Evolutionary conservation across 768 basidiomycete species (phyloP), one percentile per base, ranked within the genome.

Genomic region (Thelephora ganbajun): DNA sequence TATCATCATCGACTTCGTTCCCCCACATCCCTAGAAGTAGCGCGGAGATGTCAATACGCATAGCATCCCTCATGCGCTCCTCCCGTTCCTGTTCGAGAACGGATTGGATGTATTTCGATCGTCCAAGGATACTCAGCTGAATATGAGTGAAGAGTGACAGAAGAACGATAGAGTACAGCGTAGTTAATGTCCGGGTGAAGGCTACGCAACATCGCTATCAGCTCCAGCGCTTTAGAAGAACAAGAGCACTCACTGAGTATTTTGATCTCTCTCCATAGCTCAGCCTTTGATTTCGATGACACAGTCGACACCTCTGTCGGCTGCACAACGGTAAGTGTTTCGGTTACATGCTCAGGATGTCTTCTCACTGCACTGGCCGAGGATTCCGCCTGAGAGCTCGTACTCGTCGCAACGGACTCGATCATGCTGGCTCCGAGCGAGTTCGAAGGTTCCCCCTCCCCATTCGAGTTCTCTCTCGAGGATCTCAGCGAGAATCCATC

Each of bases 261-360:
- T 61, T 96, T 97, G 34, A 96, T 74, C 63, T 96, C 90, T 49
- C 80, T 80, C 94, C 94, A 98, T 6, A 98, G 68, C 56, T 93
- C 83, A 1, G 73, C 76, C 59, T 83, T 91, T n/a, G 74, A 79
- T 51, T 74, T 69, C 20, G 66, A 64, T 36, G 53, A 51, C 23
- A 46, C 4, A 36, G 48, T 52, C 14, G 57, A 54, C 14, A 53
- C 43, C 30, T 54, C 48, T 33, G 51, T 30, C 43, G 50, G 36
- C 42, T 51, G 48, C 46, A 55, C 50, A 39, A 46, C 42, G 45
- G n/a, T 46, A 48, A 33, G 37, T 11, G 4, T 6, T 41, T 16
- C 37, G 11, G 37, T 16, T 11, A 11, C 11, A 26, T 18, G 19
- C 3, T 22, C 13, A 13, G 18, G 7, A 44, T 47, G 44, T 48